Percentiles rank a stretch among this genome's conserved stretches.
phyloP scores from a whole-genome alignment of 495 filamentous ascomycete genomes.

The Hypoxylon intermedium region DNA sequence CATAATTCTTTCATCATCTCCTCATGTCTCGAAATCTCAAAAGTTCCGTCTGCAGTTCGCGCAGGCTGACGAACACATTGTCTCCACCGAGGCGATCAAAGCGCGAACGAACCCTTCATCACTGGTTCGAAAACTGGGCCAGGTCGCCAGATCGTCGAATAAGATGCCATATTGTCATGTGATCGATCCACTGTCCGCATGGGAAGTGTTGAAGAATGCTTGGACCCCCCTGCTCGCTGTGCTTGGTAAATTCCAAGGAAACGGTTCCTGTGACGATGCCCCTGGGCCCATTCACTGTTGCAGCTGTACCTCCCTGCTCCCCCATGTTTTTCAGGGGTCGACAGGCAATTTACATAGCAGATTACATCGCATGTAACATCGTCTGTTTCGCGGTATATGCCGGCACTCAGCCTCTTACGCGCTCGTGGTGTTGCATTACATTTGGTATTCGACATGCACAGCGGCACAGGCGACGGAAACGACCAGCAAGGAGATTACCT shows the following conservation, averaged over 20 bases:
- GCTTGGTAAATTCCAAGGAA: not conserved
- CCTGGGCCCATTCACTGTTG: conserved; percentile 1
- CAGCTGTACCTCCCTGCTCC: conserved; percentile 9
- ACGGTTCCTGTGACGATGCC: conserved; percentile 6
- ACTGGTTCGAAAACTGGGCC: conserved; percentile 11
- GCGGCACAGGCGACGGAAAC: not conserved
- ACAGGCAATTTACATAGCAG: not conserved
- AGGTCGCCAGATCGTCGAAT: not conserved
- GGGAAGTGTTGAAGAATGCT: conserved; percentile 1
- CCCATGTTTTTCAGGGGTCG: not conserved
- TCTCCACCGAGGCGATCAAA: not conserved
- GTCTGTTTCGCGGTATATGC: conserved; percentile 21
- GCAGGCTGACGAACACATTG: not conserved
- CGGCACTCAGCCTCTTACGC: not conserved
- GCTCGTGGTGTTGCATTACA: too few species aligned
- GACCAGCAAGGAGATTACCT: not conserved
- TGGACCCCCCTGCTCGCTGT: not conserved
- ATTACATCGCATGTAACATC: conserved; percentile 8
- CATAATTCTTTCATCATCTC: too few species aligned
- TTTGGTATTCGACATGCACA: too few species aligned
- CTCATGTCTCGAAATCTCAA: too few species aligned
- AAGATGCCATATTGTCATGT: conserved; percentile 18
- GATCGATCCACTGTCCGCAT: not conserved
- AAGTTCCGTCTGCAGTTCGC: too few species aligned
- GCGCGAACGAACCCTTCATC: conserved; percentile 7